Conservation (phyloP, 106 monocot species). For the Acanthochlamys bracteata region DNA sequence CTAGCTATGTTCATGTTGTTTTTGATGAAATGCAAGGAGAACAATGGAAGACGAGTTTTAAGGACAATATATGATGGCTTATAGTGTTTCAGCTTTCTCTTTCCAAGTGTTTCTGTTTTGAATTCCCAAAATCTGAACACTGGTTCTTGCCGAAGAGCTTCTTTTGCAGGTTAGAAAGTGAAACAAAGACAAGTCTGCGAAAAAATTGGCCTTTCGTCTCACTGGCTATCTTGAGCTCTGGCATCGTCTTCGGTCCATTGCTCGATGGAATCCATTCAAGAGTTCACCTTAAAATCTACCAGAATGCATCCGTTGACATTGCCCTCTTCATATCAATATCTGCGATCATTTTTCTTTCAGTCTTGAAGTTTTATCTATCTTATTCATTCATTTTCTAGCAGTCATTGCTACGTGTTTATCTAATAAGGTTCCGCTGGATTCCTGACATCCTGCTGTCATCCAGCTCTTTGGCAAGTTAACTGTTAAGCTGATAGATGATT, state of each 20-base stretch:
- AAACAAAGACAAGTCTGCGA: slow-evolving; percentile 13
- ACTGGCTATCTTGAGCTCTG: slow-evolving; percentile 46
- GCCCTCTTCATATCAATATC: slow-evolving; percentile 66
- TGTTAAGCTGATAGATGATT: too few relatives aligned
- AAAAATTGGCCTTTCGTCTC: slow-evolving; percentile 36
- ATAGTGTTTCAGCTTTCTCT: slow-evolving; percentile 2
- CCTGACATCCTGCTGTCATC: too few relatives aligned
- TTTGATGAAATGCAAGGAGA: background rate
- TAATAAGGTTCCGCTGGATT: slow-evolving; percentile 44
- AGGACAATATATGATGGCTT: slow-evolving; percentile 6
- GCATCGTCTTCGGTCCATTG: slow-evolving; percentile 56
- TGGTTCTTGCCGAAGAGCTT: background rate
- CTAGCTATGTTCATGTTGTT: background rate
- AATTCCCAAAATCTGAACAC: background rate
- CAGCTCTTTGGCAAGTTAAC: too few relatives aligned
- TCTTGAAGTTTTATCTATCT: background rate
- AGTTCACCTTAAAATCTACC: slow-evolving; percentile 41
- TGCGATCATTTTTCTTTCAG: slow-evolving; percentile 18
- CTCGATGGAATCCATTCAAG: slow-evolving; percentile 71
- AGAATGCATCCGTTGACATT: slow-evolving; percentile 48
- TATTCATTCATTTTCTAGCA: background rate
- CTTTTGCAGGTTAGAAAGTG: slow-evolving; percentile 17
- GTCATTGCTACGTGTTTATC: background rate
- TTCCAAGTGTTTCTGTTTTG: background rate
- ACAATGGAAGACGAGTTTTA: background rate